Evolutionary conservation across 2,329 filamentous ascomycete genomes (phyloP), one percentile per base, ranked within the genome.

Genomic region (Dothiorella sarmentorum): DNA sequence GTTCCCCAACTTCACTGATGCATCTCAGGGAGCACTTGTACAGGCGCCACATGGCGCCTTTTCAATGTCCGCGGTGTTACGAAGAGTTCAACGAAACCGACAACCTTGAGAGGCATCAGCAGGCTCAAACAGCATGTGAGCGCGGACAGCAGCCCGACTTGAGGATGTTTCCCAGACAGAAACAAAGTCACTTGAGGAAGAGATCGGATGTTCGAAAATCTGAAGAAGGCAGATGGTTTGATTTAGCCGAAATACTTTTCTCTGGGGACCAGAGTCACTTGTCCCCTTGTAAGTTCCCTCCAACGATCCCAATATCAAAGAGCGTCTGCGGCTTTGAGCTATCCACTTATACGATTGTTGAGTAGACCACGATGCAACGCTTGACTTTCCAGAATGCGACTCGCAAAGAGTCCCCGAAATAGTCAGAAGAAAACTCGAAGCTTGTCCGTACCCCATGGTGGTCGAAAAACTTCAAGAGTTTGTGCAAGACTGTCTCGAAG

Each of bases 1-100:
- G n/a, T n/a, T n/a, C n/a, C n/a, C 0, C 2, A 7, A 7, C 2
- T n/a, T 4, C 15, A 5, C 15, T 26, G n/a, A 9, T 3, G 3
- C 3, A 4, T 24, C 15, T 2, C 2, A 44, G 40, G n/a, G 40
- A 44, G 13, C 40, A 44, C 24, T 22, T 44, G 2, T 44, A n/a
- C 5, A 26, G 40, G 24, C 11, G 15, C 3, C 40, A 44, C 11
- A 22, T 20, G 11, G 11, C 5, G 3, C 11, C 5, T 2, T n/a
- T 44, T 7, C 40, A 44, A 44, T 44, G 40, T 10, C 15, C 7
- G 24, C 15, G 9, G 1, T 44, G 40, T 7, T 9, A 26, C n/a
- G 40, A 24, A 15, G 13, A 4, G 7, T 44, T 44, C 15, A 7
- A 44, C n/a, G 15, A 26, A 7, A n/a, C 5, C 3, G 20, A 7